These are phyloP conservation scores for Polyporus arcularius DNA, from an alignment of 768 basidiomycete species.

Conservation along the genomic window DNA sequence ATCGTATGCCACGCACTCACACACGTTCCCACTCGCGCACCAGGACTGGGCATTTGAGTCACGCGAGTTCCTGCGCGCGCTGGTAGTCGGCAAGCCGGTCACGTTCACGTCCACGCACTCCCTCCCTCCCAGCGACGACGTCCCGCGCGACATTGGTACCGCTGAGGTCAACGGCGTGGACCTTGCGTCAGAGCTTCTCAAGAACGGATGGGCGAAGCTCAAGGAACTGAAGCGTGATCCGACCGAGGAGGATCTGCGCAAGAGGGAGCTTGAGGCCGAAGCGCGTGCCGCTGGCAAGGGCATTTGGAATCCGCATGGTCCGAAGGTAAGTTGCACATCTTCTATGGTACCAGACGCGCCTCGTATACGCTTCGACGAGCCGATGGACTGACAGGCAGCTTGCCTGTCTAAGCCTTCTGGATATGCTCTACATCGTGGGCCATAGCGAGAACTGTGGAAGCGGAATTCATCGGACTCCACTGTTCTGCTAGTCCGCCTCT, in stretches of 20 bases:
- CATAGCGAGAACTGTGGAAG: too few relatives aligned
- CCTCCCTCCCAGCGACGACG: conserved; percentile 73
- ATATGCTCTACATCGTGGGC: too few relatives aligned
- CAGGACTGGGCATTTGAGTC: conserved; percentile 92
- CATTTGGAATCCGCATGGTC: conserved; percentile 83
- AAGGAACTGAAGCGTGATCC: conserved; percentile 86
- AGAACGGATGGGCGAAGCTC: conserved; percentile 89
- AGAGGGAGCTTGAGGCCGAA: conserved; percentile 73
- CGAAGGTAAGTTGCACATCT: conserved; percentile 45
- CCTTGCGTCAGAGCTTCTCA: conserved; percentile 73
- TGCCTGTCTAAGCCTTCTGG: too few relatives aligned
- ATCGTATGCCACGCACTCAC: too few relatives aligned
- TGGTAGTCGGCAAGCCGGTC: conserved; percentile 90
- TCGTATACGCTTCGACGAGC: too few relatives aligned
- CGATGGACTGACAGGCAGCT: too few relatives aligned
- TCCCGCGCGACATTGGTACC: conserved; percentile 76
- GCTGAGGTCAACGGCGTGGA: conserved; percentile 76
- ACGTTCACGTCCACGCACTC: conserved; percentile 82
- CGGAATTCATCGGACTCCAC: too few relatives aligned
- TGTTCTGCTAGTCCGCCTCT: too few relatives aligned
- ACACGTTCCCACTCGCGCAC: background rate
- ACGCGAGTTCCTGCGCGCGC: conserved; percentile 85
- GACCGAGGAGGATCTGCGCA: conserved; percentile 73
- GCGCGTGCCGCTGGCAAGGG: conserved; percentile 78
- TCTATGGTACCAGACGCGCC: too few relatives aligned